phyloP scores from a whole-genome alignment of 345 rosid species.

The Bruguiera parviflora region DNA sequence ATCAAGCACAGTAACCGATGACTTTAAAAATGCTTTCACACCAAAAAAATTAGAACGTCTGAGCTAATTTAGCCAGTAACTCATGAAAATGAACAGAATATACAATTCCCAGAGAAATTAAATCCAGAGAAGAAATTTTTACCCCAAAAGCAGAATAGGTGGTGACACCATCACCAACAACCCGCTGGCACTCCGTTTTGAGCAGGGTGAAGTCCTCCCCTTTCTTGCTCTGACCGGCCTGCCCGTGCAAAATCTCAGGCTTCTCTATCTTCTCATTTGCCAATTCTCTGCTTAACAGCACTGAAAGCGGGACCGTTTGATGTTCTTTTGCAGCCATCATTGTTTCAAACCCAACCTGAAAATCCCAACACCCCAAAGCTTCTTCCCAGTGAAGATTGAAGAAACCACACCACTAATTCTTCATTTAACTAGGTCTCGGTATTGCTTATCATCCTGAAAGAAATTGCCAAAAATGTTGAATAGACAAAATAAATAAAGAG shows the following conservation, averaged over 20 bases:
- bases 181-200: constrained; percentile 77
- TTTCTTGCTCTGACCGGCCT: constrained; percentile 91
- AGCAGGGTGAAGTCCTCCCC: constrained; percentile 82
- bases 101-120: background rate
- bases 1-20: no score
- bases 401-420: constrained; percentile 12
- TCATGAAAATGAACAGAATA: background rate
- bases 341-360: constrained; percentile 6
- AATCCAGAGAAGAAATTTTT: constrained; percentile 9
- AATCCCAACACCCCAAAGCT: constrained; percentile 4
- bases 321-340: constrained; percentile 67
- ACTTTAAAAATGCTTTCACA: no score
- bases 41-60: background rate
- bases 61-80: background rate
- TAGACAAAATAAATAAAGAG: background rate
- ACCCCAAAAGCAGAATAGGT: constrained; percentile 88
- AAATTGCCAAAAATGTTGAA: background rate
- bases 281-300: constrained; percentile 78
- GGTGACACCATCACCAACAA: constrained; percentile 75
- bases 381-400: background rate
- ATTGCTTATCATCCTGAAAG: constrained; percentile 15
- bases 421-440: constrained; percentile 17
- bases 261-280: constrained; percentile 76
- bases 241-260: constrained; percentile 75
- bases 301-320: constrained; percentile 87